Evolutionary conservation across 345 rosid species (phyloP).

Genomic region (Citrus trifoliata): DNA sequence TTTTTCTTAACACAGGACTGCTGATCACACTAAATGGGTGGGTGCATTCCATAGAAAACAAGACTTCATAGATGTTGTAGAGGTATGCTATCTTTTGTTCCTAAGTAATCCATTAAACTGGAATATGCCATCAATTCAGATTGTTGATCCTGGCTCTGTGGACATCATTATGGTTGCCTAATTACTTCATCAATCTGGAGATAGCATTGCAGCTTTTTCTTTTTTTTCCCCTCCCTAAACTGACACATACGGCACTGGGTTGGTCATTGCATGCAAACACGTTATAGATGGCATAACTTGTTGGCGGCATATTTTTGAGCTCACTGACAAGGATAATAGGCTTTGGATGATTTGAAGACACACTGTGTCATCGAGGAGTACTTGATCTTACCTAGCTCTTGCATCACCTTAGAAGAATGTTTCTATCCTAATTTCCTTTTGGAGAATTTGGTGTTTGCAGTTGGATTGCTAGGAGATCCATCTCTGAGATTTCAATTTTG

Average conservation of each 20-base stretch:
- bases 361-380: not conserved
- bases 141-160: not conserved
- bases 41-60: slow-evolving; percentile 81
- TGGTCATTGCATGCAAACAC: not conserved
- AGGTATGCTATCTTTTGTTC: slow-evolving; percentile 39
- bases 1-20: slow-evolving; percentile 49
- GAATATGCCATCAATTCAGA: not conserved
- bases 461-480: not conserved
- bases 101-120: not conserved
- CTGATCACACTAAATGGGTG: slow-evolving; percentile 91
- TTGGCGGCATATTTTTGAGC: not conserved
- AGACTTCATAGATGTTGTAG: slow-evolving; percentile 88
- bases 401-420: not conserved
- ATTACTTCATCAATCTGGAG: not conserved
- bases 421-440: too few species aligned
- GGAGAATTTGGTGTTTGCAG: not conserved
- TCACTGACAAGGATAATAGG: not conserved
- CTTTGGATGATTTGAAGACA: not conserved
- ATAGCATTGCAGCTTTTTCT: not conserved
- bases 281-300: not conserved
- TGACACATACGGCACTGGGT: not conserved
- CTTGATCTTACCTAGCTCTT: not conserved
- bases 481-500: not conserved
- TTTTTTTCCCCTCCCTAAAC: too few species aligned
- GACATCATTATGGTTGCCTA: not conserved